Evolutionary conservation across 371 early-diverging fungal genomes (phyloP).

Genomic region (Saksenaea vasiformis): DNA sequence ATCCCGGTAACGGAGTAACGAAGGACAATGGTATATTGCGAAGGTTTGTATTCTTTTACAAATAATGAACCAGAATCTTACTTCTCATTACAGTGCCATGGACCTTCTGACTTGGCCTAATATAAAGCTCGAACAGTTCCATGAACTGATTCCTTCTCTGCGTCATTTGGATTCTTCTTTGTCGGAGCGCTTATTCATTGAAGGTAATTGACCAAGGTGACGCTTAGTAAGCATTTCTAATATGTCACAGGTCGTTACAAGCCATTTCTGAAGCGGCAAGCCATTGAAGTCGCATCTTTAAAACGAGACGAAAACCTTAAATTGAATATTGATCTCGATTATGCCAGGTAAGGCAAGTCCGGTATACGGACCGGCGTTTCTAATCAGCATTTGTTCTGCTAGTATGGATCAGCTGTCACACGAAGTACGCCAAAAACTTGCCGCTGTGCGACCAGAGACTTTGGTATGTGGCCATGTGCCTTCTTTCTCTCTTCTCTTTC

Average conservation of each 20-base stretch:
- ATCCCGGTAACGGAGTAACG: constrained; percentile 13
- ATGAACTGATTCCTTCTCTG: constrained; percentile 49
- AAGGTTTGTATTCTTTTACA: constrained; percentile 35
- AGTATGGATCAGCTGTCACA: constrained; percentile 70
- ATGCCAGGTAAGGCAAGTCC: constrained; percentile 44
- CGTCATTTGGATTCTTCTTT: constrained; percentile 43
- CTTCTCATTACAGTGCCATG: constrained; percentile 42
- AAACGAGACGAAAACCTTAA: constrained; percentile 70
- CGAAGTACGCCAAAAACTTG: constrained; percentile 72
- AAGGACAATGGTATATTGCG: constrained; percentile 57
- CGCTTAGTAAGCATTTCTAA: not conserved
- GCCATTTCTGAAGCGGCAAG: constrained; percentile 71
- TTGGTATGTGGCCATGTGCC: constrained; percentile 43
- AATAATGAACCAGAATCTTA: not conserved
- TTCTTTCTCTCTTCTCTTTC: too few species aligned
- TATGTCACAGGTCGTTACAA: constrained; percentile 59
- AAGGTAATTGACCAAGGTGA: constrained; percentile 34
- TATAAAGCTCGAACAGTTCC: constrained; percentile 44
- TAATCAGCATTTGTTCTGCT: not conserved
- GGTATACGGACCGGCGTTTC: not conserved
- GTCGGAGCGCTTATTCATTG: constrained; percentile 53
- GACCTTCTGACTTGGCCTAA: constrained; percentile 57
- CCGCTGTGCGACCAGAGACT: constrained; percentile 71
- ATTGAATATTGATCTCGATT: constrained; percentile 70
- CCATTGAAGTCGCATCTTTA: constrained; percentile 60